A percentile compares a stretch with the other conserved stretches of the same genome.
Evolutionary conservation across 257 asterid species (phyloP).

Genomic region (Solanum pimpinellifolium): DNA sequence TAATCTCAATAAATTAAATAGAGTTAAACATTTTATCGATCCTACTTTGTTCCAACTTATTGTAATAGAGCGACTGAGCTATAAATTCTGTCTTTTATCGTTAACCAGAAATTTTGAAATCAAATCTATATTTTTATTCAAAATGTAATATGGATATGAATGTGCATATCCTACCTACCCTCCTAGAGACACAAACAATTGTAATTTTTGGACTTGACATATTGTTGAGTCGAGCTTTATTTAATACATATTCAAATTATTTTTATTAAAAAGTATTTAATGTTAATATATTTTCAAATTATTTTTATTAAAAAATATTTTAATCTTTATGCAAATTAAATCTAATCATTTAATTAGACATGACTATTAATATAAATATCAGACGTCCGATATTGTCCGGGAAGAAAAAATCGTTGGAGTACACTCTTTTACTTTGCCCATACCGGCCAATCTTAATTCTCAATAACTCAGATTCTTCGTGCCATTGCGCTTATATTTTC

Average conservation of each 20-base stretch:
- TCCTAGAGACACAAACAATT: background rate
- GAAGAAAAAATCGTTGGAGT: no score
- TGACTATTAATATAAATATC: background rate
- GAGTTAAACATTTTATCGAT: background rate
- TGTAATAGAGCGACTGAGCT: background rate
- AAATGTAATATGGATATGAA: background rate
- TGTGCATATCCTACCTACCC: background rate
- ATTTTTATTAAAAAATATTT: background rate
- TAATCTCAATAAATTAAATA: background rate
- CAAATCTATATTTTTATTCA: background rate
- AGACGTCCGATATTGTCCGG: rapidly evolving
- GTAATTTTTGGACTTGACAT: background rate
- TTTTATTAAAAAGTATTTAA: background rate
- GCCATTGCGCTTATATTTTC: background rate
- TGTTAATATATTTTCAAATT: rapidly evolving
- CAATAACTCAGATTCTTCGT: background rate
- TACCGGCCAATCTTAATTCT: background rate
- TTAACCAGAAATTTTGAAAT: background rate
- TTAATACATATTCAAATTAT: background rate
- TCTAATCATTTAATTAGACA: rapidly evolving
- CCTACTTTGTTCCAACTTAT: background rate
- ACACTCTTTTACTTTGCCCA: background rate
- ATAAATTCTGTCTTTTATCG: background rate
- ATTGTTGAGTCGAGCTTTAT: background rate
- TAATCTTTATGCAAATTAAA: rapidly evolving